Evolutionary conservation across 495 filamentous ascomycete genomes (phyloP).

Genomic region (Evernia prunastri): DNA sequence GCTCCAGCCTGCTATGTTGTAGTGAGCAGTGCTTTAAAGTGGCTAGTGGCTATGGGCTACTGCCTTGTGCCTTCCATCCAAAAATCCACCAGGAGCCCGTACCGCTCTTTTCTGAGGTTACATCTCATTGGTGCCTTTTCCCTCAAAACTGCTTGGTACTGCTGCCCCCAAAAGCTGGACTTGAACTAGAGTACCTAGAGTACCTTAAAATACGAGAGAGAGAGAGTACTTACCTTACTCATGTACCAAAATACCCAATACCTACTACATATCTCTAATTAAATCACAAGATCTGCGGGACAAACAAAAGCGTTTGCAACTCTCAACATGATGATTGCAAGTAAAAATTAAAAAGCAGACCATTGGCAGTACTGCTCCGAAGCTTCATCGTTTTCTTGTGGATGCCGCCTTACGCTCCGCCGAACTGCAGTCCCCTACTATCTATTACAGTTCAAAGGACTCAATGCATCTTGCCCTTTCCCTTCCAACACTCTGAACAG

Average conservation of each 20-base stretch:
- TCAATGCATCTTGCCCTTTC: conserved; percentile 19
- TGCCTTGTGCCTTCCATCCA: too few relatives aligned
- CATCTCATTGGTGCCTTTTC: conserved; percentile 3
- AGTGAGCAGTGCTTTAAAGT: too few relatives aligned
- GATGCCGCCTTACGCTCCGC: conserved; percentile 8
- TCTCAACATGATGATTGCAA: neutral
- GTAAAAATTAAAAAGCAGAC: neutral
- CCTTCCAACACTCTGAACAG: conserved; percentile 8
- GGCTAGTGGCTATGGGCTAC: too few relatives aligned
- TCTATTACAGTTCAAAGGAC: conserved; percentile 2
- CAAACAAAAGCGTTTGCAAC: neutral
- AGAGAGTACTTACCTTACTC: too few relatives aligned
- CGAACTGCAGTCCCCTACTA: conserved; percentile 1
- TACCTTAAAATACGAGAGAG: too few relatives aligned
- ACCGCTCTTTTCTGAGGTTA: neutral
- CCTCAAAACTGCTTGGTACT: neutral
- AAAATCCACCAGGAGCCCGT: neutral
- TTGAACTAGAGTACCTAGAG: too few relatives aligned
- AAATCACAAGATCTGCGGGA: neutral
- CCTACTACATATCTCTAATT: too few relatives aligned
- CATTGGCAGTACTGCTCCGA: neutral
- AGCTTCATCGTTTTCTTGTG: neutral
- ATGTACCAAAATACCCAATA: too few relatives aligned
- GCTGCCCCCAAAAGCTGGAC: neutral
- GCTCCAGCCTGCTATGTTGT: too few relatives aligned